A percentile compares a stretch with the other conserved stretches of the same genome.
These are phyloP conservation scores for Globisporangium middletonii DNA, from an alignment of 352 stramenopile genomes.

Conservation along the genomic window DNA sequence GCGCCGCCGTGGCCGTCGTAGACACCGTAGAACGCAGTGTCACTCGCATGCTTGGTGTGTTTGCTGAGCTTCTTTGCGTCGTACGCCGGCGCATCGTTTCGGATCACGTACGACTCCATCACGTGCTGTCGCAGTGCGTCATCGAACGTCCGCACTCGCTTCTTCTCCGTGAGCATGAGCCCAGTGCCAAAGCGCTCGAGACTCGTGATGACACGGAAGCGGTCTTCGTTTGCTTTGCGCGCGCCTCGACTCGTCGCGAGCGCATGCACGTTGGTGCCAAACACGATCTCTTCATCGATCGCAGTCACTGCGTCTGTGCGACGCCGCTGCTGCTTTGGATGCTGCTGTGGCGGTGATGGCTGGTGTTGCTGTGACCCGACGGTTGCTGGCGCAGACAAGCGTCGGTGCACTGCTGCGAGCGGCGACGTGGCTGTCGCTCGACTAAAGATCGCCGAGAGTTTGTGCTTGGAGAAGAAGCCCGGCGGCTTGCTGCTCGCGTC, in stretches of 20 bases:
- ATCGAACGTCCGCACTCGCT: conserved; percentile 14
- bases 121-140: conserved; percentile 26
- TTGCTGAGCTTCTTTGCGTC: conserved; percentile 32
- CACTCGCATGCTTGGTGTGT: conserved; percentile 16
- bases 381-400: not conserved
- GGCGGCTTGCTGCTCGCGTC: conserved; percentile 3
- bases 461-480: conserved; percentile 39
- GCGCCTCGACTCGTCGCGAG: conserved; percentile 40
- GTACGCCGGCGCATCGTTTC: conserved; percentile 31
- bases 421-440: conserved; percentile 33
- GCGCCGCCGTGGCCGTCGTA: conserved; percentile 73
- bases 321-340: not conserved
- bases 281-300: conserved; percentile 54
- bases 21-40: conserved; percentile 67
- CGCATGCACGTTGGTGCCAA: conserved; percentile 31
- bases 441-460: conserved; percentile 41
- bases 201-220: conserved; percentile 60
- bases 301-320: conserved; percentile 7
- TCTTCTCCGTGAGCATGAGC: conserved; percentile 37
- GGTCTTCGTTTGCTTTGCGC: conserved; percentile 58
- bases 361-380: not conserved
- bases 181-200: conserved; percentile 53
- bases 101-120: conserved; percentile 44
- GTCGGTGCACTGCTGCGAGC: conserved; percentile 1
- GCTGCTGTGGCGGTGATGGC: no score